Base-by-base conservation (phyloP, 495 filamentous ascomycete species). In the Entonaema liquescens region DNA sequence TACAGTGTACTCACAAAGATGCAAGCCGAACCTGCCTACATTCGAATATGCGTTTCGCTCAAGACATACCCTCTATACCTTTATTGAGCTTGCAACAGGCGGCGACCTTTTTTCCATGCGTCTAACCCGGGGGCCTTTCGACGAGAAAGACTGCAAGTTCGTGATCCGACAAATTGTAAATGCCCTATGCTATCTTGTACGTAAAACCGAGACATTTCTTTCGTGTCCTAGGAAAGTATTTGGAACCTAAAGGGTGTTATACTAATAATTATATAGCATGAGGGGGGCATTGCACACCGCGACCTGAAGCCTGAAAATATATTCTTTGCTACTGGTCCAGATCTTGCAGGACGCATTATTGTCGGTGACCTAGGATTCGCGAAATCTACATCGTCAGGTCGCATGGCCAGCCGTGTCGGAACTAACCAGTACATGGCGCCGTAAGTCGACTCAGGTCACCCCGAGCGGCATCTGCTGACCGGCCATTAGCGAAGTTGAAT, bases 221-320 rank as follows among this genome's bases (percentile, higher is more conserved):
- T 4, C 15, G n/a, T 23, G 5, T n/a, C 17, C 17, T 47, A 19
- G 9, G 19, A 19, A 47, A 1, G 8, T 47, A 21, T 47, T 7
- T 47, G 19, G 19, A 44, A 31, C 29, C 29, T 3, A 28, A 53
- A 9, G 29, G n/a, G 9, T 17, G 9, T 2, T 56, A 5, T 25
- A 9, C 55, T 63, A 12, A 53, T 42, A n/a, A 55, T 31, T 3
- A 29, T 35, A 12, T 42, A 66, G 63, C 94, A 98, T 77, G 79
- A 85, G 50, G 91, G 91, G 62, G 90, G 90, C 44, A 83, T 97
- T 59, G 94, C 90, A 67, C 95, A 97, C 77, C 90, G 95, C 50
- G 95, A 98, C 74, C 91, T 97, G 80, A 97, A 98, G 81, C 93
- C 92, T 5, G 95, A 98, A 81, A 98, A 98, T 77, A 91, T 98